Evolutionary conservation across 2,329 filamentous ascomycete genomes (phyloP), one percentile per base, ranked within the genome.

Genomic region (Apiospora marii): DNA sequence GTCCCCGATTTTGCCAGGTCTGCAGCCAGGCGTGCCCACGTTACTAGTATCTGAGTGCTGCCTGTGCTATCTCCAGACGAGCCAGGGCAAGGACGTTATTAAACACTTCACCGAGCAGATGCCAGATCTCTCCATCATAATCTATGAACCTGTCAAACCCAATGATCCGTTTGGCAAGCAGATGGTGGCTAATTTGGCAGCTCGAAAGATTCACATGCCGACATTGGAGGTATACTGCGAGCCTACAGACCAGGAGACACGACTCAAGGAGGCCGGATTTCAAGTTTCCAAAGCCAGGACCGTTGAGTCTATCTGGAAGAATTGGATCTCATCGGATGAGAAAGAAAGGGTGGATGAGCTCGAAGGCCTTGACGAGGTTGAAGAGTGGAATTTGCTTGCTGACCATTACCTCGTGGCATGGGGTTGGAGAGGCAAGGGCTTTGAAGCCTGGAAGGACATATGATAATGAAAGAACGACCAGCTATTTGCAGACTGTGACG

Each of bases 1-100:
- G 16, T 64, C 75, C 37, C 73, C 73, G 6, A 48, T 73, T 22
- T 79, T 90, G 5, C 77, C 79, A 27, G 87, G 87, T 77, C 76
- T 90, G 84, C 77, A 89, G 84, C 79, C 83, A 76, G 78, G 89
- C 80, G 34, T 94, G 0, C 94, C 96, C 0, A 99, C 96, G 0
- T 84, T 99, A 12, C 83, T 99, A 34, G 87, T 99, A 8, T 98
- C 96, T 0, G 96, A 99, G 82, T 98, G 96, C 86, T 99, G 96
- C 80, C 88, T 99, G 44, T 94, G 96, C 81, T 99, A 99, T 79
- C 88, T 99, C 1, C 87, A 92, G 12, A 87, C 91, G 0, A 78
- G 87, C 0, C 88, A 91, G 70, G 92, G 95, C 0, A 85, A 87
- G 49, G 83, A 84, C 1, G 90, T 96, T 5, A 82, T 97, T 30